A percentile compares a stretch with the other conserved stretches of the same genome.
Evolutionary conservation across 768 basidiomycete species (phyloP).

Genomic region (Boletus sensibilis): DNA sequence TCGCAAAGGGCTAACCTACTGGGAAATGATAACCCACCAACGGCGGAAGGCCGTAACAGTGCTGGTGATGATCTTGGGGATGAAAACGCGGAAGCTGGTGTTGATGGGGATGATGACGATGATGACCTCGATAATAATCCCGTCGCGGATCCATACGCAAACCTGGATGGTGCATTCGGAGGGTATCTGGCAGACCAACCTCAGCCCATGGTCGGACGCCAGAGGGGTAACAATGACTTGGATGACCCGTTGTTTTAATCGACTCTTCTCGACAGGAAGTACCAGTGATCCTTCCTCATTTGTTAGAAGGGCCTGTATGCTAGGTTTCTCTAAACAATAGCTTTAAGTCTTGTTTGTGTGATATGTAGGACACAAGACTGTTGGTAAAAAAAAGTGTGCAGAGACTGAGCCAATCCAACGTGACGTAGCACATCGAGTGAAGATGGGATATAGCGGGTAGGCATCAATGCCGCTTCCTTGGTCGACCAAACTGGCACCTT

Average conservation of each 20-base stretch:
- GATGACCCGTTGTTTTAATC: conserved; percentile 67
- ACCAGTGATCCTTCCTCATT: neutral
- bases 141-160: conserved; percentile 74
- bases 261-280: neutral
- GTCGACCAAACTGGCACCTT: neutral
- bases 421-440: neutral
- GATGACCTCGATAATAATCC: conserved; percentile 36
- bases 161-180: conserved; percentile 73
- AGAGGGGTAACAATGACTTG: conserved; percentile 46
- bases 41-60: neutral
- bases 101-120: conserved; percentile 43
- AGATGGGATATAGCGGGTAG: neutral
- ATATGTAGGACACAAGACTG: conserved; percentile 8
- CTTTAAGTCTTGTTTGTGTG: conserved; percentile 1
- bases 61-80: conserved; percentile 21
- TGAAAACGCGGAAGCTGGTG: conserved; percentile 23
- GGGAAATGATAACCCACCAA: conserved; percentile 11
- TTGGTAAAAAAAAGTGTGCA: neutral
- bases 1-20: conserved; percentile 22
- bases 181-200: conserved; percentile 74
- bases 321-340: conserved; percentile 1
- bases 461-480: neutral
- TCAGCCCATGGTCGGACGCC: conserved; percentile 50
- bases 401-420: neutral
- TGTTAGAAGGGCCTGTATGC: neutral